phyloP scores from a whole-genome alignment of 2,329 filamentous ascomycete species.

The Nothophoma quercina region DNA sequence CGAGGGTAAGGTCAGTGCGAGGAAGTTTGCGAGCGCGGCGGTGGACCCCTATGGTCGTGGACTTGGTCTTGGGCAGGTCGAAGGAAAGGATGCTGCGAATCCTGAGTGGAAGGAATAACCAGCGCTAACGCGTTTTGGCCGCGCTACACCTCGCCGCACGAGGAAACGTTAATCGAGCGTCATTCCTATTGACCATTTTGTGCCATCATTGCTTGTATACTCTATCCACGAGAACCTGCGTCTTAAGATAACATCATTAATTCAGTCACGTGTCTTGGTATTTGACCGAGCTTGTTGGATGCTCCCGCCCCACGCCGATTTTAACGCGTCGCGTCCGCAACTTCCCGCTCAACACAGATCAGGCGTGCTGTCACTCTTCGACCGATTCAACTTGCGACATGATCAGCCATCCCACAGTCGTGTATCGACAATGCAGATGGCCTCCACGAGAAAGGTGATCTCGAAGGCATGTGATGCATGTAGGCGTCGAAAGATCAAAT shows the following conservation, averaged over 20 bases:
- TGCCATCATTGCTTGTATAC: neutral
- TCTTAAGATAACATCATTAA: no score
- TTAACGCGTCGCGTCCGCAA: constrained; percentile 1
- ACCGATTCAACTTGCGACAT: neutral
- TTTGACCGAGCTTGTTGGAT: no score
- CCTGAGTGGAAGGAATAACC: constrained; percentile 26
- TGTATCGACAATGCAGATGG: neutral
- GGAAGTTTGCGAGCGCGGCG: constrained; percentile 34
- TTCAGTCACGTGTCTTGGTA: no score
- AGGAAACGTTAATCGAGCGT: neutral
- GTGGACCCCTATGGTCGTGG: constrained; percentile 30
- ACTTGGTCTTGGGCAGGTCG: constrained; percentile 13
- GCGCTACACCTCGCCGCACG: neutral
- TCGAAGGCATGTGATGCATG: constrained; percentile 74
- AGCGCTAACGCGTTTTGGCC: neutral
- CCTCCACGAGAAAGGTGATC: constrained; percentile 13
- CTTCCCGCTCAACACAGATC: neutral
- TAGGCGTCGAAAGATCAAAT: constrained; percentile 77
- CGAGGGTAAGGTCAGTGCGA: constrained; percentile 55
- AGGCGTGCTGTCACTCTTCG: neutral
- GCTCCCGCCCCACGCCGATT: neutral
- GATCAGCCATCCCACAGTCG: neutral
- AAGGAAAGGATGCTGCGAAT: constrained; percentile 19
- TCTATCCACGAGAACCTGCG: no score
- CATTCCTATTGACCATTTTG: neutral